Conservation (phyloP, 2,329 filamentous ascomycete genomes). For the Scytalidium sp. region DNA sequence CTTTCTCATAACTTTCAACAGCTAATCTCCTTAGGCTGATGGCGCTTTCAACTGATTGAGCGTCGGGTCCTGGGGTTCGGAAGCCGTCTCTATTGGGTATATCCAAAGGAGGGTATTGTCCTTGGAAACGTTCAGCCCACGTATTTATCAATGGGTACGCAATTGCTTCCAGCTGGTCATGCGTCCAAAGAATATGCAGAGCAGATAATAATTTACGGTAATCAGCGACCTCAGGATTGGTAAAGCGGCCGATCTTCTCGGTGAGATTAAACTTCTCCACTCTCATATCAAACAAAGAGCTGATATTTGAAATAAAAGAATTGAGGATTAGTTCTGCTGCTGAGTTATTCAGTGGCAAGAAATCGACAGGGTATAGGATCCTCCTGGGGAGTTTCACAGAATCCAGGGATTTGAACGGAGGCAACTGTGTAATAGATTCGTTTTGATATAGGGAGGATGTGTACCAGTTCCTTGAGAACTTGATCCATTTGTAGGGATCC, state of each 20-base stretch:
- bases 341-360: constrained; percentile 36
- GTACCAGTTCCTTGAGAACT: constrained; percentile 37
- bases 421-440: constrained; percentile 33
- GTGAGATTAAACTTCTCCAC: constrained; percentile 35
- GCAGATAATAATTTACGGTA: constrained; percentile 28
- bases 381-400: constrained; percentile 33
- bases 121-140: constrained; percentile 31
- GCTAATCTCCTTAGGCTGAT: constrained; percentile 26
- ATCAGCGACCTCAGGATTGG: constrained; percentile 28
- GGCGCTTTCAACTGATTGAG: constrained; percentile 5
- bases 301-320: constrained; percentile 32
- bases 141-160: constrained; percentile 29
- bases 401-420: constrained; percentile 31
- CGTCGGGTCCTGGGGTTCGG: not conserved
- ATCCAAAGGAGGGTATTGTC: constrained; percentile 37
- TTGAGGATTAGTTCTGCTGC: constrained; percentile 35
- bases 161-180: constrained; percentile 31
- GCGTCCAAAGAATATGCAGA: constrained; percentile 27
- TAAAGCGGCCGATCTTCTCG: constrained; percentile 1
- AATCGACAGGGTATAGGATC: constrained; percentile 37
- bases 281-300: constrained; percentile 32
- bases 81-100: constrained; percentile 30
- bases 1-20: constrained; percentile 35
- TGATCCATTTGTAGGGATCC: constrained; percentile 21
- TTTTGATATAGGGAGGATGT: constrained; percentile 30